These are phyloP conservation scores for Aristolochia californica DNA, from an alignment of 164 flowering plant species.

Conservation along the genomic window DNA sequence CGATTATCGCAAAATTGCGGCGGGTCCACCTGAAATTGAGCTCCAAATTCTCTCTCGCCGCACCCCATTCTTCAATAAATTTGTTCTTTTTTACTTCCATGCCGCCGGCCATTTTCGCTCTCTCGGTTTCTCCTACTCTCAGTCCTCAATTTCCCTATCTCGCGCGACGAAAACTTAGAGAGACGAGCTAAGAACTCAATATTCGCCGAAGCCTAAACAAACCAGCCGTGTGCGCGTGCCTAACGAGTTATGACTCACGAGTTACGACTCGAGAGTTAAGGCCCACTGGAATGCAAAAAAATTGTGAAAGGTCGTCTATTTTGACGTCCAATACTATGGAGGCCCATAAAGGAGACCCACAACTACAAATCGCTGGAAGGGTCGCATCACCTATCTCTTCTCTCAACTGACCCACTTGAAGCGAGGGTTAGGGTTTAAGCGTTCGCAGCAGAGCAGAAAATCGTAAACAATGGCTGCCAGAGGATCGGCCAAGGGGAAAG, in stretches of 20 bases:
- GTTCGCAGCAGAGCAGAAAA: background rate
- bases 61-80: slow-evolving; percentile 68
- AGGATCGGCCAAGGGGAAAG: slow-evolving; percentile 33
- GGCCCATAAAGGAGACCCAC: no score
- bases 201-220: no score
- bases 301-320: no score
- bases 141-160: no score
- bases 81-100: slow-evolving; percentile 78
- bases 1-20: slow-evolving; percentile 64
- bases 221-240: no score
- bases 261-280: no score
- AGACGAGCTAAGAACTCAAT: no score
- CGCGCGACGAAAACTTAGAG: no score
- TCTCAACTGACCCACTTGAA: background rate
- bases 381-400: background rate
- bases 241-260: no score
- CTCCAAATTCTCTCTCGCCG: slow-evolving; percentile 75
- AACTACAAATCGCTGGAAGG: background rate
- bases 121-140: no score
- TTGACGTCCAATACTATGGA: no score
- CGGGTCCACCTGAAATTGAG: slow-evolving; percentile 83
- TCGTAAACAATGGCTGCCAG: slow-evolving; percentile 35
- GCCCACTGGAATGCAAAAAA: no score
- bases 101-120: slow-evolving; percentile 92
- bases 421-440: slow-evolving; percentile 8